Percentiles rank a stretch among this genome's conserved stretches.
Evolutionary conservation across 805 yeast genomes (phyloP).

Genomic region (Candida gorgasii): DNA sequence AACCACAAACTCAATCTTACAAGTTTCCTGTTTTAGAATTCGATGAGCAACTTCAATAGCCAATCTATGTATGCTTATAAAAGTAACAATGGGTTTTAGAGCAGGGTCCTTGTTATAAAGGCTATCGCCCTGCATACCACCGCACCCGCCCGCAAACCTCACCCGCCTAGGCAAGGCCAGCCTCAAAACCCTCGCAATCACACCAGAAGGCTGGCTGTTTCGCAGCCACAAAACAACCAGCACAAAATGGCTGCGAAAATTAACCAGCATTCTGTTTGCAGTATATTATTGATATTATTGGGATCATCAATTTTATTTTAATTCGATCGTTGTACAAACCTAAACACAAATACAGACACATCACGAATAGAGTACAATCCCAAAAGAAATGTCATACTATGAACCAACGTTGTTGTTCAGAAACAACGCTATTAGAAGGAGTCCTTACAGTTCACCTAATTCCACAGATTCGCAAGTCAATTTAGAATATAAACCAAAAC

Average conservation of each 20-base stretch:
- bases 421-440: slow-evolving; percentile 40
- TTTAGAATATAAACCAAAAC: slow-evolving; percentile 2
- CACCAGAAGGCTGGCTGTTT: slow-evolving; percentile 3
- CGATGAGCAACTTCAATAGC: not conserved
- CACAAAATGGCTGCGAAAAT: slow-evolving; percentile 3
- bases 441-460: slow-evolving; percentile 21
- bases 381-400: slow-evolving; percentile 22
- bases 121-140: not conserved
- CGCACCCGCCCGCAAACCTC: too few relatives aligned
- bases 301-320: not conserved
- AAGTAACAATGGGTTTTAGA: not conserved
- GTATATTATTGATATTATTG: not conserved
- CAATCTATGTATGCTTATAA: too few relatives aligned
- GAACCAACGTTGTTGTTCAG: slow-evolving; percentile 45
- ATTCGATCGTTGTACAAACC: too few relatives aligned
- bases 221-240: slow-evolving; percentile 2
- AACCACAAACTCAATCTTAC: not conserved
- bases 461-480: slow-evolving; percentile 15
- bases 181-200: too few relatives aligned
- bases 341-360: too few relatives aligned
- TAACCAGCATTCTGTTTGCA: slow-evolving; percentile 4
- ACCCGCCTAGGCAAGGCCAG: too few relatives aligned
- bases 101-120: not conserved
- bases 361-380: not conserved
- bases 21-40: not conserved